Evolutionary conservation across 306 rosid species (phyloP).

Genomic region (Cucumis cinereus): DNA sequence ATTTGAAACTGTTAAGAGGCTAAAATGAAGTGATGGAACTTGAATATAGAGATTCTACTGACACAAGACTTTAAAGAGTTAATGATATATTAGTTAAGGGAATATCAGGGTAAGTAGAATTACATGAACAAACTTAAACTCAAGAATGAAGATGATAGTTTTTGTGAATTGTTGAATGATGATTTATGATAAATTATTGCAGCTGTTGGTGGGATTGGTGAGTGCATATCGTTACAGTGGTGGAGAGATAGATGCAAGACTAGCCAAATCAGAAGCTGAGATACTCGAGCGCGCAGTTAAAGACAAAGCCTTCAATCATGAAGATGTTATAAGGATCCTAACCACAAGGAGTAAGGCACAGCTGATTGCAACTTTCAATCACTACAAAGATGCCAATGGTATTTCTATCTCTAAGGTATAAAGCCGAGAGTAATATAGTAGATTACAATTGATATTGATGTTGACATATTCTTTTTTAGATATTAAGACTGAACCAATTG

Average conservation of each 20-base stretch:
- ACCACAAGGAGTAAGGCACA: constrained; percentile 66
- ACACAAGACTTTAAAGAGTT: background rate
- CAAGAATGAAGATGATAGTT: background rate
- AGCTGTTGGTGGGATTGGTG: constrained; percentile 27
- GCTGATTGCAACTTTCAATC: constrained; percentile 62
- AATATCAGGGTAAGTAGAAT: background rate
- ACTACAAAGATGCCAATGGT: constrained; percentile 49
- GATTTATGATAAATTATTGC: constrained; percentile 1
- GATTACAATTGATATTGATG: background rate
- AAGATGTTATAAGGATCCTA: constrained; percentile 54
- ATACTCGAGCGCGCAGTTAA: constrained; percentile 63
- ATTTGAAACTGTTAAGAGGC: background rate
- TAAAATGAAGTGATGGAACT: background rate
- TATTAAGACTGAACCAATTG: background rate
- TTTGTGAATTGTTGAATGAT: background rate
- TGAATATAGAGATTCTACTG: background rate
- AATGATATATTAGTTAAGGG: background rate
- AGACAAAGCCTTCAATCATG: constrained; percentile 36
- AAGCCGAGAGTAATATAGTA: background rate
- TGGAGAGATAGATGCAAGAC: constrained; percentile 12
- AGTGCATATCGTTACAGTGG: constrained; percentile 25
- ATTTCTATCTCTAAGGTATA: constrained; percentile 56
- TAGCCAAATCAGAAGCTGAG: constrained; percentile 43
- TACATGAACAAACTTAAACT: background rate
- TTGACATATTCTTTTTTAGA: background rate